These are phyloP conservation scores for Saccharomyces hybrid DNA, from an alignment of 1,139 yeast species.

Conservation along the genomic window DNA sequence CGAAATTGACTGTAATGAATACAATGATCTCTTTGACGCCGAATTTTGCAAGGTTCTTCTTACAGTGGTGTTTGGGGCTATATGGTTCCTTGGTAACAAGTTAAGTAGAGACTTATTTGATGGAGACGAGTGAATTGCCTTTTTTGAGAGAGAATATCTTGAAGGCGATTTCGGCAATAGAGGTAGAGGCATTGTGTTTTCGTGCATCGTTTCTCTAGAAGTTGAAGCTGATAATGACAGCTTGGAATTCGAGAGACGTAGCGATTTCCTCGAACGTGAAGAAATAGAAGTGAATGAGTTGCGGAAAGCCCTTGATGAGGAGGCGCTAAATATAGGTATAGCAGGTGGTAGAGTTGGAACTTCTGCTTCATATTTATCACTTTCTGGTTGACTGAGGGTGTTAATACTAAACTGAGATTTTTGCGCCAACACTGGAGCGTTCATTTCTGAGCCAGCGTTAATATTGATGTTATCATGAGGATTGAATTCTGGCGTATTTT, in stretches of 20 bases:
- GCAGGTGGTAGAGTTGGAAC: constrained; percentile 11
- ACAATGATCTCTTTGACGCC: constrained; percentile 30
- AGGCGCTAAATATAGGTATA: constrained; percentile 21
- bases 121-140: not conserved
- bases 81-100: constrained; percentile 2
- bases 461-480: not conserved
- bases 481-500: not conserved
- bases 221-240: constrained; percentile 2
- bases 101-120: constrained; percentile 7
- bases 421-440: constrained; percentile 26
- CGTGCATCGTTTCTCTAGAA: constrained; percentile 11
- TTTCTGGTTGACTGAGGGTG: constrained; percentile 14
- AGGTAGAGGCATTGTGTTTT: not conserved
- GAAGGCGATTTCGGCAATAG: not conserved
- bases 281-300: constrained; percentile 5
- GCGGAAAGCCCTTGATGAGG: constrained; percentile 26
- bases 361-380: not conserved
- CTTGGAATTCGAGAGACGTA: constrained; percentile 3
- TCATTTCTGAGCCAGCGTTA: constrained; percentile 6
- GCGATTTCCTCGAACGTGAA: not conserved
- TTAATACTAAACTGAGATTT: constrained; percentile 30
- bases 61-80: not conserved
- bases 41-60: constrained; percentile 26
- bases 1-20: constrained; percentile 30
- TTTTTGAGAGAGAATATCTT: not conserved